Percentiles rank a stretch among this genome's conserved stretches.
Conservation (phyloP, 345 rosid species). For the Microthlaspi erraticum region DNA sequence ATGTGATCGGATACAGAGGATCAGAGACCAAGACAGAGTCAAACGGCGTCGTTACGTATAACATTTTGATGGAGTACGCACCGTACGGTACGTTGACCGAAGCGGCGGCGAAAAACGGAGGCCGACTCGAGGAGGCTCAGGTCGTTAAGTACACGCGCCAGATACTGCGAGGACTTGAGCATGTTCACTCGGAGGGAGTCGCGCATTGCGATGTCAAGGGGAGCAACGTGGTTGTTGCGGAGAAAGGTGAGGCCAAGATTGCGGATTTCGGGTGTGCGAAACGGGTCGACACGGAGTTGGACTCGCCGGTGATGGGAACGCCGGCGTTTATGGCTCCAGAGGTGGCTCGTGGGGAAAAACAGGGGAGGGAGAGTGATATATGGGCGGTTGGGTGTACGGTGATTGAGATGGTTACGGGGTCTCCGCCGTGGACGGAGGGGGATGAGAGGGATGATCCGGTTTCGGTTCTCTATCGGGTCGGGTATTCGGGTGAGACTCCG, state of each 20-base stretch:
- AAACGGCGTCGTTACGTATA: slow-evolving; percentile 56
- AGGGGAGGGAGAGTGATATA: slow-evolving; percentile 64
- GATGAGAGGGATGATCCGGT: slow-evolving; percentile 44
- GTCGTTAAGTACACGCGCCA: slow-evolving; percentile 54
- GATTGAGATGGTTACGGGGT: slow-evolving; percentile 82
- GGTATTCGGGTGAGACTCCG: slow-evolving; percentile 53
- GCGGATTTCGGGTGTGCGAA: slow-evolving; percentile 84
- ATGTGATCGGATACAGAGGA: slow-evolving; percentile 72
- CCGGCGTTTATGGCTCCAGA: slow-evolving; percentile 91
- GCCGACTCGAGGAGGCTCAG: slow-evolving; percentile 50
- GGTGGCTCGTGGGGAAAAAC: slow-evolving; percentile 80
- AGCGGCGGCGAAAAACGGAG: slow-evolving; percentile 46
- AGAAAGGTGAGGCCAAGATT: slow-evolving; percentile 57
- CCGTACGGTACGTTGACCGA: slow-evolving; percentile 64
- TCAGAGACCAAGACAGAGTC: slow-evolving; percentile 53
- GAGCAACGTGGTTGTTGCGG: slow-evolving; percentile 59
- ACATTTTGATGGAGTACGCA: slow-evolving; percentile 73
- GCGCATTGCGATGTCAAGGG: slow-evolving; percentile 86
- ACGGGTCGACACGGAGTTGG: slow-evolving; percentile 40
- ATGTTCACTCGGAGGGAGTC: slow-evolving; percentile 62
- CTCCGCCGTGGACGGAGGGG: slow-evolving; percentile 51
- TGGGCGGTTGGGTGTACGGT: slow-evolving; percentile 87
- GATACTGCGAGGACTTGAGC: slow-evolving; percentile 56
- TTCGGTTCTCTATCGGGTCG: slow-evolving; percentile 53
- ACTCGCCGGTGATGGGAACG: slow-evolving; percentile 53